These are phyloP conservation scores for Pythium coloratum DNA, from an alignment of 352 stramenopile species.

Conservation along the genomic window DNA sequence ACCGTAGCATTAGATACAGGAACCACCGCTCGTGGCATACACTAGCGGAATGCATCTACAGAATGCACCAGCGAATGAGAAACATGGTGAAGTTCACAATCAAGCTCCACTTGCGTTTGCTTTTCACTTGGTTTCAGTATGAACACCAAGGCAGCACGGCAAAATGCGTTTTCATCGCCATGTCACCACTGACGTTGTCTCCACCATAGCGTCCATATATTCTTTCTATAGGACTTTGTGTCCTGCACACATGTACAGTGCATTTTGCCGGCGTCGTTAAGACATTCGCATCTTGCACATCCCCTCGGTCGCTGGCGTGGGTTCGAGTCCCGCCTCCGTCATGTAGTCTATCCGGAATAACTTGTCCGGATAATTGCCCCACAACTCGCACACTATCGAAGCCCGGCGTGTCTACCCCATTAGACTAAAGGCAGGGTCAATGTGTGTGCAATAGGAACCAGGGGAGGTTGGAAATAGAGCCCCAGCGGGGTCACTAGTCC, in stretches of 20 bases:
- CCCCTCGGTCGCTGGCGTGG: constrained; percentile 28
- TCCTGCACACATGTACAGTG: neutral
- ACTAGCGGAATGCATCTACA: neutral
- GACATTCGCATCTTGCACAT: constrained; percentile 16
- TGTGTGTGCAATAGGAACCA: constrained; percentile 70
- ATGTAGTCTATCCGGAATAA: constrained; percentile 18
- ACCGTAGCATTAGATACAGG: constrained; percentile 8
- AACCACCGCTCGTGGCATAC: neutral
- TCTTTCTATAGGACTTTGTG: constrained; percentile 20
- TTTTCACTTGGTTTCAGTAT: constrained; percentile 2
- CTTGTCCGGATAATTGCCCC: neutral
- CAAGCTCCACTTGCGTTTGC: neutral
- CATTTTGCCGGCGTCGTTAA: constrained; percentile 32
- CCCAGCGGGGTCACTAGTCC: constrained; percentile 29
- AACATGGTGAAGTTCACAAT: neutral
- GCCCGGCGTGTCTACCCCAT: constrained; percentile 86
- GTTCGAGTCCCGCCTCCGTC: constrained; percentile 57
- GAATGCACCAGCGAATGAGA: neutral
- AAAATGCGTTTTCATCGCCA: neutral
- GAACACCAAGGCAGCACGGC: neutral
- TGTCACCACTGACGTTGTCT: too few species aligned
- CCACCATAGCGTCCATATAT: constrained; percentile 22
- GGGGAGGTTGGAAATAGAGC: constrained; percentile 20
- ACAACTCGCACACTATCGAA: constrained; percentile 80
- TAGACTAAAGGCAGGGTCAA: constrained; percentile 92